Evolutionary conservation across 805 yeast species (phyloP), one percentile per base, ranked within the genome.

Genomic region (Candida sphagnicola): DNA sequence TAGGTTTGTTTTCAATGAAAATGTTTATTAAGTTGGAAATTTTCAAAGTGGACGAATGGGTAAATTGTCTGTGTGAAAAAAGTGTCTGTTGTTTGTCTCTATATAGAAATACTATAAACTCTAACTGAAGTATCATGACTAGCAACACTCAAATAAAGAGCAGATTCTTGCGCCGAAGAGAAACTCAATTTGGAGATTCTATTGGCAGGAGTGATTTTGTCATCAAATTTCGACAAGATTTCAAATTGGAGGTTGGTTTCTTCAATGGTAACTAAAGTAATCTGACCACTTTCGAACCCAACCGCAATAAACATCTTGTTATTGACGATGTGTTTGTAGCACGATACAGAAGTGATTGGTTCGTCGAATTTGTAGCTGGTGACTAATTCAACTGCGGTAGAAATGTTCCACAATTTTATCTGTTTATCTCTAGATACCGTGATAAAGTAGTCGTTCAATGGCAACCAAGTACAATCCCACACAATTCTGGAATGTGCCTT

Each of bases 381-480:
- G 2, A 67, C 56, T 24, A 67, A 40, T n/a, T 49, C 62, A 31
- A 70, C 72, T 4, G 43, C 45, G 1, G 53, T 59, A 4, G 62
- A 70, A 8, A 77, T 59, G 34, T 62, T 62, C 96, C 96, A 90
- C 13, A 81, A 64, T 53, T 85, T 86, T 35, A 90, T 57, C 2
- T 79, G 74, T 53, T 82, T 85, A 58, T 93, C 99, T 58, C 99
- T 77, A 2, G 95, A 82, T 0, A 83, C 95, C 0, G 97, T 90
- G 12, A 85, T 72, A 53, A 91, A 90, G n/a, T 57, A 56, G 17
- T 44, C 34, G n/a, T 51, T 43, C 5, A 14, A 11, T 4, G 89
- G 87, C 0, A 81, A 66, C 96, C 97, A 93, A 28, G 85, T 76
- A 56, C 91, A 82, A 63, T 93, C 98, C 99, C 99, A 95, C 31